Base-by-base conservation (phyloP, 2,329 filamentous ascomycete species). In the Stemphylium lycopersici region DNA sequence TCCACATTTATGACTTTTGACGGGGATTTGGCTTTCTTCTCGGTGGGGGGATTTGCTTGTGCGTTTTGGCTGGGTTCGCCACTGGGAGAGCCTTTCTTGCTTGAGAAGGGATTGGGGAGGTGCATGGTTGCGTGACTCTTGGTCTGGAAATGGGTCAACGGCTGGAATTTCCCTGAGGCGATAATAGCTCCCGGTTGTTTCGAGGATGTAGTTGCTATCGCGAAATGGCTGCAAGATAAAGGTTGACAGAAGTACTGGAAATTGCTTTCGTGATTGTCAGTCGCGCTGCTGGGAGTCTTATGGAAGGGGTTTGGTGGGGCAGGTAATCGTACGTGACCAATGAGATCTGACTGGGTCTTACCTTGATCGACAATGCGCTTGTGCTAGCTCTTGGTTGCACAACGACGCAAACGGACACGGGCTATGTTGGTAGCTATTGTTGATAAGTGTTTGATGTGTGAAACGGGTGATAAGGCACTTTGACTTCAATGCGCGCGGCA, bases 131-230 rank as follows among this genome's bases (percentile, higher is more conserved):
- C 3, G 26, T 8, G 26, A 29, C 26, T 29, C 8, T 11, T 7
- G 26, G 26, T 29, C 3, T 13, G 12, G 16, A 20, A 12, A 6
- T n/a, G 15, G 12, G 7, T 39, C 33, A 58, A 16, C 43, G 57
- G 50, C 12, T 39, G 44, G 4, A 55, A 46, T 49, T 53, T 41
- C 8, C 50, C 32, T 33, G n/a, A 31, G 10, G 53, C 51, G 42
- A 46, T 13, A 16, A 16, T 34, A 32, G 40, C 38, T 22, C 31
- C 24, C 2, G 16, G 34, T 8, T 48, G 58, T 20, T 15, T 39
- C 16, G 62, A 55, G 24, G 59, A 59, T n/a, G 56, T 58, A 12
- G 50, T 41, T 34, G 53, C 52, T 55, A 52, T 40, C 12, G 53
- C 26, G 37, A 52, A 37, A 15, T 18, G 54, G 49, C 40, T 53